Percentiles rank a stretch among this genome's conserved stretches.
Evolutionary conservation across 805 yeast species (phyloP).

Genomic region (Starmerella riodocensis): DNA sequence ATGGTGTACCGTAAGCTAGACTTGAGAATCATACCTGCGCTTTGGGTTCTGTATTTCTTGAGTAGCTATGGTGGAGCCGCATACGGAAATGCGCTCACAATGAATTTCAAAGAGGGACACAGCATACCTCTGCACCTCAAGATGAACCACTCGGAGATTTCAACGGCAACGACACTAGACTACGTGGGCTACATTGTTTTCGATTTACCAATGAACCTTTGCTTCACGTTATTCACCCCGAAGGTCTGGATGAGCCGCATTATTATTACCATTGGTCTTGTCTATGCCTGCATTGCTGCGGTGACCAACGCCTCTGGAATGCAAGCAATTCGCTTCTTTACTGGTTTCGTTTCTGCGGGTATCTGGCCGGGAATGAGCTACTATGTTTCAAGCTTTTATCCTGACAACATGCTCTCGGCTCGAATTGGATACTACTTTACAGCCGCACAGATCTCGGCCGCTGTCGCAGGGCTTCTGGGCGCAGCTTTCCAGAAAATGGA

Average conservation of each 20-base stretch:
- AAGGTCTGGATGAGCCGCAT: slow-evolving; percentile 76
- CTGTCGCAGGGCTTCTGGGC: slow-evolving; percentile 75
- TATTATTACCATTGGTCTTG: slow-evolving; percentile 62
- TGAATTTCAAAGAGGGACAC: slow-evolving; percentile 53
- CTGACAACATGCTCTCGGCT: slow-evolving; percentile 58
- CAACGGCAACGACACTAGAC: slow-evolving; percentile 68
- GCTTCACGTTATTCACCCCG: slow-evolving; percentile 73
- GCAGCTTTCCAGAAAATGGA: slow-evolving; percentile 85
- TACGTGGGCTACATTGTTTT: slow-evolving; percentile 73
- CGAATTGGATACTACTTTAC: slow-evolving; percentile 82
- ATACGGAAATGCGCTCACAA: slow-evolving; percentile 67
- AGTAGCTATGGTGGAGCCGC: slow-evolving; percentile 68
- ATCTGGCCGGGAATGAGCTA: slow-evolving; percentile 86
- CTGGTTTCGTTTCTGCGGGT: slow-evolving; percentile 73
- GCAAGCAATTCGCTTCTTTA: slow-evolving; percentile 55
- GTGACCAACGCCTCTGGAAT: slow-evolving; percentile 45
- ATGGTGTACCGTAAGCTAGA: slow-evolving; percentile 46
- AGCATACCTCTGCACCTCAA: slow-evolving; percentile 42
- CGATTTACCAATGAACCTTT: slow-evolving; percentile 77
- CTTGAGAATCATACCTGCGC: slow-evolving; percentile 61
- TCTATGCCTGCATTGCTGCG: slow-evolving; percentile 60
- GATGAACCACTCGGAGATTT: slow-evolving; percentile 43
- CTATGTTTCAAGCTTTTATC: slow-evolving; percentile 75
- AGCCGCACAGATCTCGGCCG: slow-evolving; percentile 81
- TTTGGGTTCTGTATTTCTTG: slow-evolving; percentile 67